phyloP scores from a whole-genome alignment of 2,329 filamentous ascomycete genomes.

The Microascus cirrosus region DNA sequence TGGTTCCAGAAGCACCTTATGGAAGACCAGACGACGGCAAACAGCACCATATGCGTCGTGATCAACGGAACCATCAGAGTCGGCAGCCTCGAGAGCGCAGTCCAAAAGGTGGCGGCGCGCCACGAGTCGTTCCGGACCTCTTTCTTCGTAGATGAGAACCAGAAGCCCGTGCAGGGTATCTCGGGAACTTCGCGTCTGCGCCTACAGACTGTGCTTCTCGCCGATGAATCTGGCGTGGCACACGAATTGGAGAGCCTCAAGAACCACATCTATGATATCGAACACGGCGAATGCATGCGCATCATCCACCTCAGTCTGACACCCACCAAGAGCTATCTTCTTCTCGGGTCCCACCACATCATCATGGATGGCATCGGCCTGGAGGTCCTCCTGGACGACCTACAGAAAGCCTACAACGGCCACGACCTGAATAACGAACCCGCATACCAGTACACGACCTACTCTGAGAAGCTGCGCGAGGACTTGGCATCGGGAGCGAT shows the following conservation, averaged over 20 bases:
- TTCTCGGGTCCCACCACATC: constrained; percentile 37
- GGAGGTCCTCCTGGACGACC: constrained; percentile 27
- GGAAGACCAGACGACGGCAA: constrained; percentile 25
- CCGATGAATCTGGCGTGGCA: too few relatives aligned
- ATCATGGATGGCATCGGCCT: constrained; percentile 35
- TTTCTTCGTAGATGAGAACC: constrained; percentile 12
- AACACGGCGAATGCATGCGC: constrained; percentile 16
- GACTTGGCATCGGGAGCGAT: constrained; percentile 16
- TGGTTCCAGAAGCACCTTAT: constrained; percentile 24
- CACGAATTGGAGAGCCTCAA: constrained; percentile 1
- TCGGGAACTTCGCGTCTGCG: constrained; percentile 8
- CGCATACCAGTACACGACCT: constrained; percentile 21
- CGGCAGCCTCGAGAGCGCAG: constrained; percentile 17
- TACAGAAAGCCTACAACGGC: constrained; percentile 29
- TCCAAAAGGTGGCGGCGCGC: constrained; percentile 14
- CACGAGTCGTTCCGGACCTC: constrained; percentile 22
- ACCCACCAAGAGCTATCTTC: constrained; percentile 20
- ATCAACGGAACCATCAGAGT: constrained; percentile 20
- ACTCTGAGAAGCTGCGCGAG: constrained; percentile 17
- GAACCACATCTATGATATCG: constrained; percentile 20
- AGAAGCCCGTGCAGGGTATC: constrained; percentile 7
- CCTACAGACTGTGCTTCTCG: too few relatives aligned
- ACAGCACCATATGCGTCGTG: constrained; percentile 20
- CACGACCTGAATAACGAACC: constrained; percentile 9
- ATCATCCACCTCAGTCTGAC: constrained; percentile 20